Conservation (phyloP, 2,329 filamentous ascomycete species). For the Fusarium sp. region DNA sequence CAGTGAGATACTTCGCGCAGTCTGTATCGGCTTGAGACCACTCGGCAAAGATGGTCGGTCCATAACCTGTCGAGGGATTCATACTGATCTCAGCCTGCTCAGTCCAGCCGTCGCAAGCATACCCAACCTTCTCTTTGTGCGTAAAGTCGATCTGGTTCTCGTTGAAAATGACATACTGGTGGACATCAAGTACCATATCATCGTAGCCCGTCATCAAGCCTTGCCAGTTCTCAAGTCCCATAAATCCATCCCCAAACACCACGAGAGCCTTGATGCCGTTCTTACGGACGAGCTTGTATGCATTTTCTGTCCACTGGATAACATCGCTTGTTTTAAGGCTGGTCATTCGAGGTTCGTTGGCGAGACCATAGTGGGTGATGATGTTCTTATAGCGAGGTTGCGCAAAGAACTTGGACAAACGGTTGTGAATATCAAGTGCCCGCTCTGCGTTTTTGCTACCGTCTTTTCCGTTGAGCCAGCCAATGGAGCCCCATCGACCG, state of each 20-base stretch:
- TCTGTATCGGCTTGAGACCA: slow-evolving; percentile 99
- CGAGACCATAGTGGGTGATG: slow-evolving; percentile 90
- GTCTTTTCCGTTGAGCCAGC: slow-evolving; percentile 92
- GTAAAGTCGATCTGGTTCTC: slow-evolving; percentile 82
- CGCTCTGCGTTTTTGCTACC: slow-evolving; percentile 81
- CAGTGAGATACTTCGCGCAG: slow-evolving; percentile 87
- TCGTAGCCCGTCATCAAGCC: slow-evolving; percentile 77
- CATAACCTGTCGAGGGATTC: slow-evolving; percentile 81
- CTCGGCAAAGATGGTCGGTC: slow-evolving; percentile 93
- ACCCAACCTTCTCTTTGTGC: slow-evolving; percentile 84
- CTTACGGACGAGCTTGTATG: slow-evolving; percentile 75
- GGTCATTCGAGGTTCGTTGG: slow-evolving; percentile 93
- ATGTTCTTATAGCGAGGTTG: slow-evolving; percentile 94
- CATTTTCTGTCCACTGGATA: slow-evolving; percentile 80
- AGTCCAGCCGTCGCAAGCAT: slow-evolving; percentile 89
- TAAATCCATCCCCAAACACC: slow-evolving; percentile 94
- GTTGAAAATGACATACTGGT: slow-evolving; percentile 99
- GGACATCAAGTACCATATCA: slow-evolving; percentile 89
- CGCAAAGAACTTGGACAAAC: slow-evolving; percentile 90
- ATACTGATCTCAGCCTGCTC: slow-evolving; percentile 78
- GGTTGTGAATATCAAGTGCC: slow-evolving; percentile 86
- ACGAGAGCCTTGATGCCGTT: slow-evolving; percentile 80
- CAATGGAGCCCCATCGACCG: slow-evolving; percentile 80
- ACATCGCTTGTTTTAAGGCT: slow-evolving; percentile 73
- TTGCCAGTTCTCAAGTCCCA: slow-evolving; percentile 91